Percentiles rank a stretch among this genome's conserved stretches.
Evolutionary conservation across 345 rosid genomes (phyloP).

Genomic region (Boechera stricta): DNA sequence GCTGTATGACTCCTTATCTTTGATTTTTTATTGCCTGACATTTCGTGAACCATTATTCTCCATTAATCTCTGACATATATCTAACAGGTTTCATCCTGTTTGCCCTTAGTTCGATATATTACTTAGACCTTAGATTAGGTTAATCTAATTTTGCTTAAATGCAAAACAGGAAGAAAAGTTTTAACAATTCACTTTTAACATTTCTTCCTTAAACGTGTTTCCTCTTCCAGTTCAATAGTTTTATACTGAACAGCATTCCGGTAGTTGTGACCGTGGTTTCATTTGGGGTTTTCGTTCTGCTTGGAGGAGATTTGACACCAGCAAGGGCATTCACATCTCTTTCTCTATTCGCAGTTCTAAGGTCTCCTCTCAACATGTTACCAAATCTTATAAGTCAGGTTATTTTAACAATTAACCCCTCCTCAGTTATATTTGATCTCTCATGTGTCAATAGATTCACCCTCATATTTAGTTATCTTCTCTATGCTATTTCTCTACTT

Average conservation of each 20-base stretch:
- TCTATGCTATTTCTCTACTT: constrained; percentile 27
- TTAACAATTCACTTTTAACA: background rate
- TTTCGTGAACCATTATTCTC: background rate
- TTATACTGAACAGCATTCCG: constrained; percentile 85
- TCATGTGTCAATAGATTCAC: constrained; percentile 11
- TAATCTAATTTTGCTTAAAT: background rate
- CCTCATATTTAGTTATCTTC: background rate
- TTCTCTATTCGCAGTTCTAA: constrained; percentile 81
- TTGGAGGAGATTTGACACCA: constrained; percentile 95
- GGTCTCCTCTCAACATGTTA: constrained; percentile 79
- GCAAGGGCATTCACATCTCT: constrained; percentile 97
- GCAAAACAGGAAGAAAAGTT: no score
- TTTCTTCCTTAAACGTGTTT: constrained; percentile 21
- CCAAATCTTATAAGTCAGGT: constrained; percentile 94
- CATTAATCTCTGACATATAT: background rate
- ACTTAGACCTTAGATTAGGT: background rate
- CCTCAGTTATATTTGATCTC: constrained; percentile 4
- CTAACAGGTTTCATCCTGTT: background rate
- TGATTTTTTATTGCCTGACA: background rate
- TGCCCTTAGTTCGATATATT: background rate
- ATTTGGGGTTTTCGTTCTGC: constrained; percentile 86
- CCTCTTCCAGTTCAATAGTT: constrained; percentile 78
- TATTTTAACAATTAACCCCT: background rate
- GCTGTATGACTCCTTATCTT: constrained; percentile 60
- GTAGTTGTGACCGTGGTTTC: constrained; percentile 84